These are phyloP conservation scores for Diaporthe capsici DNA, from an alignment of 2,329 filamentous ascomycete species.

Conservation along the genomic window DNA sequence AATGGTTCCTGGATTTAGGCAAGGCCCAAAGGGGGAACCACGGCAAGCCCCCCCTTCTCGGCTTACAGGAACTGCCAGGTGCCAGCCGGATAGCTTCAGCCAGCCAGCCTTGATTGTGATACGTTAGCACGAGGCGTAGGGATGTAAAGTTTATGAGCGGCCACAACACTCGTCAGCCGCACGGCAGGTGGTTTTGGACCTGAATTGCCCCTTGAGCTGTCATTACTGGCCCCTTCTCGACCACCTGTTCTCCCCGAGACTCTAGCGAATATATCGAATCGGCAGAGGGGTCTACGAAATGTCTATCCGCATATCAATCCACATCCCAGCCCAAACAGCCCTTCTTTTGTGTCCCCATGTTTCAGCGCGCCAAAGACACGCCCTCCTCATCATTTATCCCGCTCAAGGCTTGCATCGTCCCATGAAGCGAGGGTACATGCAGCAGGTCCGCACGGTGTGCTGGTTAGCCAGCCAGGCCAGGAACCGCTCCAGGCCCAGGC, in stretches of 20 bases:
- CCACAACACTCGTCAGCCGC: neutral
- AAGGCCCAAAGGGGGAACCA: slow-evolving; percentile 20
- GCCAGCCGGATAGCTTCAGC: slow-evolving; percentile 14
- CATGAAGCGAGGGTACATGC: slow-evolving; percentile 86
- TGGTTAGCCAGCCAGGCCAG: slow-evolving; percentile 75
- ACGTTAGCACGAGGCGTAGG: slow-evolving; percentile 11
- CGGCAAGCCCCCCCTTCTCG: neutral
- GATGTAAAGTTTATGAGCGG: neutral
- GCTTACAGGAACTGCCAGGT: neutral
- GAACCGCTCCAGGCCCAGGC: slow-evolving; percentile 89
- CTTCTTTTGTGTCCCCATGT: neutral
- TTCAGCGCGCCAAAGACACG: neutral
- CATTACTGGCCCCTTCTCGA: neutral
- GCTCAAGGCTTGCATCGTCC: slow-evolving; percentile 81
- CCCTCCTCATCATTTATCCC: neutral
- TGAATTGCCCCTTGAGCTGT: neutral
- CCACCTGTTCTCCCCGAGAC: neutral
- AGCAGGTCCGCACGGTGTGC: slow-evolving; percentile 75
- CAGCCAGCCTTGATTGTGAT: slow-evolving; percentile 18
- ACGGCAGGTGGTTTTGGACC: neutral
- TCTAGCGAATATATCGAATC: neutral
- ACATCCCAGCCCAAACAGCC: neutral
- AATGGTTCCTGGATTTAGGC: slow-evolving; percentile 30
- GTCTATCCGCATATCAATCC: slow-evolving; percentile 12
- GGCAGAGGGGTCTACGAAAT: slow-evolving; percentile 4